phyloP scores from a whole-genome alignment of 164 flowering plant species.

The Nelumbo lutea region DNA sequence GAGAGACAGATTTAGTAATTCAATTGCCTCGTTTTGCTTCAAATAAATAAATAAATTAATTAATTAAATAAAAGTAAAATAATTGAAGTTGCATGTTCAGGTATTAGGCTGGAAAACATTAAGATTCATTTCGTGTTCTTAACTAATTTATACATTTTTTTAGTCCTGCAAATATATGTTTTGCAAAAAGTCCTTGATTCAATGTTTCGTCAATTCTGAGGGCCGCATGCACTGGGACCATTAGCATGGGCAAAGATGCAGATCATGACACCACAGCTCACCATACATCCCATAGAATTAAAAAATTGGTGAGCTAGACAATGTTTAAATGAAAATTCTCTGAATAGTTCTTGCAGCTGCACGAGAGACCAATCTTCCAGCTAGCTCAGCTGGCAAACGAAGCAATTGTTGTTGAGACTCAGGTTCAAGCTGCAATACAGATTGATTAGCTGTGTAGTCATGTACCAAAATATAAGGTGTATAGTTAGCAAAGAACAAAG shows the following conservation, averaged over 20 bases:
- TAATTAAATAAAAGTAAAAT: no score
- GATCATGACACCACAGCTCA: not conserved
- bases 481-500: not conserved
- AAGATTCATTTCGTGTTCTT: no score
- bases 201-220: not conserved
- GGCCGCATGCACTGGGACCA: not conserved
- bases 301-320: not conserved
- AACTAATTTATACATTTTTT: no score
- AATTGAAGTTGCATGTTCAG: no score
- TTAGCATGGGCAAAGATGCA: not conserved
- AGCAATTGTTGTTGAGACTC: constrained; percentile 63
- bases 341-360: constrained; percentile 65
- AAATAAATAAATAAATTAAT: no score
- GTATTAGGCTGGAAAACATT: no score
- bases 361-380: constrained; percentile 64
- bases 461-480: not conserved
- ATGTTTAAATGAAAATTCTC: constrained; percentile 41
- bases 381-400: constrained; percentile 64
- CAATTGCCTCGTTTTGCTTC: no score
- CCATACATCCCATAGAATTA: not conserved
- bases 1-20: no score
- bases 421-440: constrained; percentile 59
- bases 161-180: not conserved
- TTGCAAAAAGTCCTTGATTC: not conserved
- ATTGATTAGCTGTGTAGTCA: not conserved